Evolutionary conservation across 306 rosid genomes (phyloP), one percentile per base, ranked within the genome.

Genomic region (Trichosanthes truncata): DNA sequence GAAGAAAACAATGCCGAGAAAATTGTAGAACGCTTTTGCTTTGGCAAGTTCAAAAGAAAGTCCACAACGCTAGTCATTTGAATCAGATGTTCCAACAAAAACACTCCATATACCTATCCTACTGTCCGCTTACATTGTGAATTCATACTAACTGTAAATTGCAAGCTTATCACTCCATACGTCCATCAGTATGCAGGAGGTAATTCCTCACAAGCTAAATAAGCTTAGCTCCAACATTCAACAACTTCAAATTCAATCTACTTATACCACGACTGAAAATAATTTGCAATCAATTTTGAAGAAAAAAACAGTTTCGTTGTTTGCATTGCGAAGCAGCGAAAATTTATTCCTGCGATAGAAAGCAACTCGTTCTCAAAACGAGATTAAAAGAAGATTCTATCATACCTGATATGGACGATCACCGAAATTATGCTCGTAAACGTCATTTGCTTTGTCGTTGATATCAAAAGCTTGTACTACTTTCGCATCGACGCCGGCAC

Each of bases 391-490:
- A 33, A 49, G 31, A 74, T 6, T 20, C 38, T 12, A 51, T 13
- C 9, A 17, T 63, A 93, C 97, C 99, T 95, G 98, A 85, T 79
- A 86, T 48, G 99, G 97, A 82, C 97, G 99, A 61, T 95, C 92
- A 26, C 80, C 87, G 78, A 93, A 95, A 83, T 95, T 93, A 65
- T 82, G 93, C 62, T 90, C 82, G 80, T 95, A 93, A 65, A 91
- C 97, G 72, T 95, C 97, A 45, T 95, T 95, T 5, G 97, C 97
- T 53, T 51, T 90, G 91, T 95, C 90, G 74, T 95, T 95, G 20
- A 93, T 95, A 77, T 95, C 98, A 83, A 95, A 95, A 14, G 97
- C 97, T 82, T 88, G 89, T 20, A 93, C 91, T 3, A 95, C 89
- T 78, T 84, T 12, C 8, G 94, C 97, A 25, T 87, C 83, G 71